Evolutionary conservation across 768 basidiomycete genomes (phyloP).

Genomic region (Pleurotus platypus): DNA sequence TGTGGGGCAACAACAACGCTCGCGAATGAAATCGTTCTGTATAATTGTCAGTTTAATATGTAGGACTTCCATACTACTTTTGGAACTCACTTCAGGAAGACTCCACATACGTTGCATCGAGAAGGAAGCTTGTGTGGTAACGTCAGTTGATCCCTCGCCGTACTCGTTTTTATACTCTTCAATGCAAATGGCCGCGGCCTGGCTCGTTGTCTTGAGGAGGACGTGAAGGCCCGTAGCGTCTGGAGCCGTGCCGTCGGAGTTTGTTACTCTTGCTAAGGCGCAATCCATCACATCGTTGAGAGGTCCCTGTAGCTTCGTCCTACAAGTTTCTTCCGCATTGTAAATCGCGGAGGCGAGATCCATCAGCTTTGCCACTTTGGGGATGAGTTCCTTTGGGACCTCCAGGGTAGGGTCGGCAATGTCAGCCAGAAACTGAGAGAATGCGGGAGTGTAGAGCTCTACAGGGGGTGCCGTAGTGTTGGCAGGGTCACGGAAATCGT

Average conservation of each 20-base stretch:
- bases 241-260: too few relatives aligned
- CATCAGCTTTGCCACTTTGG: slow-evolving; percentile 15
- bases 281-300: slow-evolving; percentile 3
- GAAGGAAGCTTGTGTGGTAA: slow-evolving; percentile 23
- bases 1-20: slow-evolving; percentile 22
- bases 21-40: slow-evolving; percentile 9
- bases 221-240: too few relatives aligned
- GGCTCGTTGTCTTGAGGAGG: too few relatives aligned
- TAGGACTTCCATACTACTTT: not conserved
- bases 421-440: slow-evolving; percentile 4
- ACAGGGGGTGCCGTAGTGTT: too few relatives aligned
- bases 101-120: slow-evolving; percentile 15
- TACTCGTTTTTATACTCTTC: slow-evolving; percentile 14
- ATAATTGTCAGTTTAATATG: not conserved
- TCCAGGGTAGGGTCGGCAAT: slow-evolving; percentile 4
- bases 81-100: slow-evolving; percentile 10
- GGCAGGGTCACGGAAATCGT: too few relatives aligned
- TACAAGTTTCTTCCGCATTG: slow-evolving; percentile 12
- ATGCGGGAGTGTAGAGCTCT: too few relatives aligned
- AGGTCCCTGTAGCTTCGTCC: not conserved
- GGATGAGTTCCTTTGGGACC: slow-evolving; percentile 14
- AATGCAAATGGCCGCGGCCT: too few relatives aligned
- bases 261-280: not conserved
- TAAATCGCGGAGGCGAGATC: slow-evolving; percentile 16
- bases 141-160: slow-evolving; percentile 26